phyloP scores from a whole-genome alignment of 192 early-diverging fungal species.

The Mortierella hygrophila region DNA sequence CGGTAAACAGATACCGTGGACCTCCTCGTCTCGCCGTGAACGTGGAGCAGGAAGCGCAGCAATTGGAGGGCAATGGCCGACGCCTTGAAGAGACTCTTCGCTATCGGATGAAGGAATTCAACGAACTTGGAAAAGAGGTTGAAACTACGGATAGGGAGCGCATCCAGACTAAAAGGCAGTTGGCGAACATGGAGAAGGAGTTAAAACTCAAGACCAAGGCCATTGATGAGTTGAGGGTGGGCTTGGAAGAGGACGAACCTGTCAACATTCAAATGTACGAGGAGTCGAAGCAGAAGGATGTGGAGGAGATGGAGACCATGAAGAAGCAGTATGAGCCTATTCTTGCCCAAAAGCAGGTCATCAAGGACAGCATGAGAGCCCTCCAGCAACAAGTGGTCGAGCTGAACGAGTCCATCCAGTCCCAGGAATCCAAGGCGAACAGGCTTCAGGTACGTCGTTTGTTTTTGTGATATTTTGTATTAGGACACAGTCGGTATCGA shows the following conservation, averaged over 20 bases:
- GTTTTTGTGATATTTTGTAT: neutral
- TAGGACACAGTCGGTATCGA: neutral
- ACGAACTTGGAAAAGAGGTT: slow-evolving; percentile 8
- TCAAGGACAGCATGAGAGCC: slow-evolving; percentile 46
- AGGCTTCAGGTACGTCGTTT: slow-evolving; percentile 37
- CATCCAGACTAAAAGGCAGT: slow-evolving; percentile 7
- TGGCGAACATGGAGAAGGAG: slow-evolving; percentile 17
- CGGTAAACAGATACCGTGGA: slow-evolving; percentile 55
- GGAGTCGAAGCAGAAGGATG: slow-evolving; percentile 60
- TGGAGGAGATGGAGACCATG: slow-evolving; percentile 67
- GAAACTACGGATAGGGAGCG: slow-evolving; percentile 7
- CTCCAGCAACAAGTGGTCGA: slow-evolving; percentile 57
- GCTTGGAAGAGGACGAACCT: slow-evolving; percentile 68
- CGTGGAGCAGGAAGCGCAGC: slow-evolving; percentile 57
- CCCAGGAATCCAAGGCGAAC: neutral
- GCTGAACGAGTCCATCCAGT: slow-evolving; percentile 47
- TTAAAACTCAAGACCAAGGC: slow-evolving; percentile 17
- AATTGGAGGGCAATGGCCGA: slow-evolving; percentile 48
- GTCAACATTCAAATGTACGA: slow-evolving; percentile 72
- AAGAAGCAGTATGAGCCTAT: slow-evolving; percentile 71
- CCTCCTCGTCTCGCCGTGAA: slow-evolving; percentile 40
- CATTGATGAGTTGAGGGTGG: slow-evolving; percentile 16
- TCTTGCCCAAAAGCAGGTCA: slow-evolving; percentile 50
- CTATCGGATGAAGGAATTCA: slow-evolving; percentile 23
- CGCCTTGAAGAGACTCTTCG: slow-evolving; percentile 47